Evolutionary conservation across 1,139 yeast genomes (phyloP), one percentile per base, ranked within the genome.

Genomic region (Wickerhamomyces sp.): DNA sequence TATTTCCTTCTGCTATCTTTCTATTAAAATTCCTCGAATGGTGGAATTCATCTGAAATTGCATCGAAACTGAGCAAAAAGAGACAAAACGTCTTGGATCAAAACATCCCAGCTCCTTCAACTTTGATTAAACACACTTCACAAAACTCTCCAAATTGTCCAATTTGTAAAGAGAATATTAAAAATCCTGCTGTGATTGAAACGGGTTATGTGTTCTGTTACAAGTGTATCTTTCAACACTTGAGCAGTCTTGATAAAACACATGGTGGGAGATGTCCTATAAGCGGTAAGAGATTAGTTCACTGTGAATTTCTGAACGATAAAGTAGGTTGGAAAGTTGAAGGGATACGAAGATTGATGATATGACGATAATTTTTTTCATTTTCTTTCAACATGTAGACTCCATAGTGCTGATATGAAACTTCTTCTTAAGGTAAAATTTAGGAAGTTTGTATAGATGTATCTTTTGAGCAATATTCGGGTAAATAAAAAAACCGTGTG

Each of bases 151-250:
- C 55, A 21, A 41, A 46, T 15, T 89, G 97, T 57, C 88, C 93
- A 0, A 56, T 89, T n/a, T 91, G 97, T 51, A 62, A 71, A 21
- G 62, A 74, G 10, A 67, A 61, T 14, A 71, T 88, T 6, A 72
- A 72, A 23, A 87, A 85, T 48, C 96, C 96, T 3, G 88, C 96
- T 0, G 75, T 84, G 6, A 75, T 89, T 28, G 97, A 89, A 54
- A 87, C 97, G 0, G 98, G 98, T 0, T 78, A 78, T 44, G 95
- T 88, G 0, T 85, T 84, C 47, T 89, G 96, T 58, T 89, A 89
- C 55, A 75, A 87, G 11, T 91, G 98, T 58, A 87, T 89, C 16
- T 77, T 77, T 52, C 72, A 75, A 37, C 75, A 77, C 51, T 66
- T 89, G 33, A 68, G 71, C 21, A 64, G 62, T 14, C 59, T 49